Evolutionary conservation across 75 land plant species (phyloP).

Genomic region (Azolla pinnata): DNA sequence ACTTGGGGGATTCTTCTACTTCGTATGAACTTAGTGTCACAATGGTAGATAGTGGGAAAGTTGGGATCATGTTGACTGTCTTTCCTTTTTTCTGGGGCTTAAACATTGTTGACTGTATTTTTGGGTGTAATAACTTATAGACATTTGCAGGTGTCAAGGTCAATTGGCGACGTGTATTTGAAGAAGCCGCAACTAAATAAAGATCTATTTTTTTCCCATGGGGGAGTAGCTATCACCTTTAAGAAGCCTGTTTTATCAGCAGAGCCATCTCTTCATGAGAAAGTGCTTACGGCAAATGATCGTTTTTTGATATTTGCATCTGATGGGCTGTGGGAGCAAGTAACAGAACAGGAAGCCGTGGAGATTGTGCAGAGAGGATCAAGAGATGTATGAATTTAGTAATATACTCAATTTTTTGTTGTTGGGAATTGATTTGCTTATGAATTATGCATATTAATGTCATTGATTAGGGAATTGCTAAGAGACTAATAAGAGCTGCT

Average conservation of each 20-base stretch:
- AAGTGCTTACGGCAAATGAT: constrained; percentile 21
- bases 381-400: constrained; percentile 6
- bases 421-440: background rate
- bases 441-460: background rate
- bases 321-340: constrained; percentile 30
- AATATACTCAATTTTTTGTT: background rate
- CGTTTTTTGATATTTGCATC: constrained; percentile 39
- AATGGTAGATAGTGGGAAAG: too few species aligned
- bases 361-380: constrained; percentile 25
- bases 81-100: background rate
- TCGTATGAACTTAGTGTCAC: too few species aligned
- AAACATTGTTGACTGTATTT: background rate
- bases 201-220: constrained; percentile 20
- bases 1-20: too few species aligned
- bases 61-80: too few species aligned
- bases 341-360: constrained; percentile 26
- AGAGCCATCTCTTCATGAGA: constrained; percentile 33
- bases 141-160: constrained; percentile 37
- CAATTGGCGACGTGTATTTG: constrained; percentile 47
- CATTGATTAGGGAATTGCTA: constrained; percentile 61
- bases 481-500: constrained; percentile 68
- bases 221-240: constrained; percentile 21
- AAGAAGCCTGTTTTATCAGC: constrained; percentile 35
- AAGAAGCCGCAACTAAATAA: constrained; percentile 37
- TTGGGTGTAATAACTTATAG: background rate